Conservation (phyloP, 306 rosid genomes). For the Chamaecrista fasciculata region DNA sequence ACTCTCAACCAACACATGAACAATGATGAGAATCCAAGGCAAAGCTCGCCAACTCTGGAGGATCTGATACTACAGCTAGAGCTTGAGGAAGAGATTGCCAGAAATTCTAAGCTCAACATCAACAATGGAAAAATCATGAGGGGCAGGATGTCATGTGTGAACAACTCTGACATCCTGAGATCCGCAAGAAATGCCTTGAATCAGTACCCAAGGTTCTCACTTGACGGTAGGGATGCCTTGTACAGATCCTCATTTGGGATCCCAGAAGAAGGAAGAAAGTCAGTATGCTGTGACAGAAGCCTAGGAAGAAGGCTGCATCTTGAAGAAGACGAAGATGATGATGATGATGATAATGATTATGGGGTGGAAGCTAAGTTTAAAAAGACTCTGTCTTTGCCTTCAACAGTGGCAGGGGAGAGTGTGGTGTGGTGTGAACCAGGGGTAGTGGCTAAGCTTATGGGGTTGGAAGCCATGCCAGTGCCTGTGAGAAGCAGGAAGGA, state of each 20-base stretch:
- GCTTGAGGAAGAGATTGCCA: conserved; percentile 56
- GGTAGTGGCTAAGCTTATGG: conserved; percentile 89
- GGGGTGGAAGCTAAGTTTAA: conserved; percentile 16
- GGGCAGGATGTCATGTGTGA: conserved; percentile 64
- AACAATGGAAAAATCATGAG: conserved; percentile 22
- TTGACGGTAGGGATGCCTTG: conserved; percentile 92
- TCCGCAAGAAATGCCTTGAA: conserved; percentile 87
- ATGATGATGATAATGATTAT: conserved; percentile 19
- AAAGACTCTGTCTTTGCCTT: conserved; percentile 40
- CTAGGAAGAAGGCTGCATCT: conserved; percentile 28
- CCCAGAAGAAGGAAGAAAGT: conserved; percentile 48
- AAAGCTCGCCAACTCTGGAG: conserved; percentile 43
- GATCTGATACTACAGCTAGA: conserved; percentile 57
- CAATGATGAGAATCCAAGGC: conserved; percentile 9
- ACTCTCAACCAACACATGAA: conserved; percentile 61
- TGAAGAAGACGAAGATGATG: conserved; percentile 8
- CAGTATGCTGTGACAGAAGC: conserved; percentile 50
- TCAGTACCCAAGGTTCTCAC: conserved; percentile 92
- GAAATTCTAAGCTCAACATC: conserved; percentile 34
- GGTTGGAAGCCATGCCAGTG: conserved; percentile 80
- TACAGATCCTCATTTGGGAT: conserved; percentile 70
- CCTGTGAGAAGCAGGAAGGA: conserved; percentile 40
- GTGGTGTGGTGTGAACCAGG: conserved; percentile 92
- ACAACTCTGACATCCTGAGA: conserved; percentile 72
- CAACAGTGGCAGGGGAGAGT: conserved; percentile 65